Percentiles rank a stretch among this genome's conserved stretches.
Conservation (phyloP, 805 yeast species). For the Lipomyces chichibuensis region DNA sequence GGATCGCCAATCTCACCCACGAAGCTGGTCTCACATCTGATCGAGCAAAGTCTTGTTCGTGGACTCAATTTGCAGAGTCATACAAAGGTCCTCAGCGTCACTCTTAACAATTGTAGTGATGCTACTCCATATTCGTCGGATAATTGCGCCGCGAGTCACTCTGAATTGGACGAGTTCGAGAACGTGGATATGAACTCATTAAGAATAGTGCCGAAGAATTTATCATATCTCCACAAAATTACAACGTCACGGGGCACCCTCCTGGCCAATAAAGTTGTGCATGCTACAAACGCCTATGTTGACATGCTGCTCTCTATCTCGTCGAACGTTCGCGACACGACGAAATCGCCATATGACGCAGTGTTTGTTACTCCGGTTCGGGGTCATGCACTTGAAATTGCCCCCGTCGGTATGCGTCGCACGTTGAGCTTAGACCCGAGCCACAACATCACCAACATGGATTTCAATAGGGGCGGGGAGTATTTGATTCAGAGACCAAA, state of each 20-base stretch:
- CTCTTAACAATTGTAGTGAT: constrained; percentile 16
- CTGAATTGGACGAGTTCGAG: constrained; percentile 25
- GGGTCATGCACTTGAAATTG: constrained; percentile 39
- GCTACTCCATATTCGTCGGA: neutral
- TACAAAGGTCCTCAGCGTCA: constrained; percentile 46
- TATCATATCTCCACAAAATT: constrained; percentile 31
- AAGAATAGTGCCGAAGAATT: constrained; percentile 20
- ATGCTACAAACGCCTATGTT: constrained; percentile 47
- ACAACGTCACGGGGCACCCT: constrained; percentile 44
- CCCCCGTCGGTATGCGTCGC: neutral
- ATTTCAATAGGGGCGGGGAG: constrained; percentile 29
- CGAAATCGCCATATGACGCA: neutral
- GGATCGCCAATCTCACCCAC: constrained; percentile 55
- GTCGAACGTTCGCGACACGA: constrained; percentile 10
- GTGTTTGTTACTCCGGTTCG: constrained; percentile 39
- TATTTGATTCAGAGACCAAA: constrained; percentile 32
- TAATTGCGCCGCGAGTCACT: constrained; percentile 5
- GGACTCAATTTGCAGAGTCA: constrained; percentile 52
- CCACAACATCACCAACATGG: constrained; percentile 29
- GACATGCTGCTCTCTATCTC: constrained; percentile 29
- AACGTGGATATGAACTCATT: constrained; percentile 15
- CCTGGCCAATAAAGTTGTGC: constrained; percentile 45
- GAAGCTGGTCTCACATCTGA: constrained; percentile 45
- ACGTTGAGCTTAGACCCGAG: constrained; percentile 19
- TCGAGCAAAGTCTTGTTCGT: constrained; percentile 42